Percentiles rank a stretch among this genome's conserved stretches.
phyloP scores from a whole-genome alignment of 139 green algal genomes.

The Chlamydomonas sp. region DNA sequence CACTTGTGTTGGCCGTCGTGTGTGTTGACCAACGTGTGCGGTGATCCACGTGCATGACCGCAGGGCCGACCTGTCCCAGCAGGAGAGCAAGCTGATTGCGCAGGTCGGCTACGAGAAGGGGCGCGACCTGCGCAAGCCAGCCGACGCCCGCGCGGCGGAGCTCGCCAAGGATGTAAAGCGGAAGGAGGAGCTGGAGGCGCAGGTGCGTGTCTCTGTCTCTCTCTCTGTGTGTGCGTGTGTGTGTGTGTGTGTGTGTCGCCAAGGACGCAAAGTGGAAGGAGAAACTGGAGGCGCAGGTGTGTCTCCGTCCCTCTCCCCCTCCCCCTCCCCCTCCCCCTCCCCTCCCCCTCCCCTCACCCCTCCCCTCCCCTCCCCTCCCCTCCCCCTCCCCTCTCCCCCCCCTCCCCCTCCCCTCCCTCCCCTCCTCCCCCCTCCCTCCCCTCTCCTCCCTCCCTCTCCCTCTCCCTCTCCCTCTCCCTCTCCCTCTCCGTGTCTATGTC shows the following conservation, averaged over 20 bases:
- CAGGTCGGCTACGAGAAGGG: constrained; percentile 69
- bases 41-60: too few relatives aligned
- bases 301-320: not conserved
- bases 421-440: not conserved
- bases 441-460: not conserved
- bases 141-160: constrained; percentile 13
- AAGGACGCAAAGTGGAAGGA: constrained; percentile 1
- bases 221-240: not conserved
- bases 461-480: too few relatives aligned
- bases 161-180: constrained; percentile 10
- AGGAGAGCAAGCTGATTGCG: constrained; percentile 44
- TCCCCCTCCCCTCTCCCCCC: not conserved
- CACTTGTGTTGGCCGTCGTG: too few relatives aligned
- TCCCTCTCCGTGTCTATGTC: too few relatives aligned
- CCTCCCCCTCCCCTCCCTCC: not conserved
- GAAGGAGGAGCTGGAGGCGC: constrained; percentile 17
- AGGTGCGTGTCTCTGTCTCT: too few relatives aligned
- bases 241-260: too few relatives aligned
- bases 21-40: too few relatives aligned
- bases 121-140: not conserved
- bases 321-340: not conserved
- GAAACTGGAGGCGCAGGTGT: constrained; percentile 3
- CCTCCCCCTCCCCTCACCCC: constrained; percentile 1
- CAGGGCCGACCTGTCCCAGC: too few relatives aligned
- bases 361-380: not conserved